Base-by-base conservation (phyloP, 78 protist species). In the Anaeramoeba flamelloides region DNA sequence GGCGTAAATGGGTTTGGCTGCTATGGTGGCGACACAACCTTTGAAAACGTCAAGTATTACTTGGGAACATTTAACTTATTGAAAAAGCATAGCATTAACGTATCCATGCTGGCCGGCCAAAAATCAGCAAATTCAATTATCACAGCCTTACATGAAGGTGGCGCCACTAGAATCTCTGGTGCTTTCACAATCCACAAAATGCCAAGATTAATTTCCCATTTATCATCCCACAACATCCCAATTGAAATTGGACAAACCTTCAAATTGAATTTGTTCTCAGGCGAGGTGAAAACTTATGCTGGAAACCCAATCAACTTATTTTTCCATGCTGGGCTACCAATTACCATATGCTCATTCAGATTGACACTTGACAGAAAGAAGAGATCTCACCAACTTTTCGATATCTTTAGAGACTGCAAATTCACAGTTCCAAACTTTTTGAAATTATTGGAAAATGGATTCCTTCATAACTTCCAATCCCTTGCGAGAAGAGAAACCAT, bases 1-100 rank as follows among this genome's bases (percentile, higher is more conserved):
- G 76, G 86, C 32, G 87, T 89, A 0, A 12, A 39, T 31, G 92
- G 89, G 36, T 89, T 89, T 41, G 92, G 89, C 77, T 81, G 78
- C 0, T 88, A 53, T 34, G 83, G 83, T 4, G 83, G 53, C 8
- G 83, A 79, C n/a, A 64, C 81, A n/a, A 12, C 74, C 38, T 79
- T 80, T 17, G n/a, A n/a, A 0, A 65, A 80, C 64, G 64, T 74
- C 80, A 36, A 76, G 4, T 76, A 79, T 32, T 88, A 40, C 74
- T 2, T 36, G 17, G 34, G 77, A 41, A 89, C 91, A 12, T 87
- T 89, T 4, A 40, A 77, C 3, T 84, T 65, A 0, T 81, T 89
- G 36, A 89, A 87, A 82, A 37, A 84, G 33, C 53, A 78, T 32
- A 88, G 82, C 37, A n/a, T 89, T 0, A 85, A 84, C 1, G 85